Evolutionary conservation across 768 basidiomycete genomes (phyloP), one percentile per base, ranked within the genome.

Genomic region (Trametes maxima): DNA sequence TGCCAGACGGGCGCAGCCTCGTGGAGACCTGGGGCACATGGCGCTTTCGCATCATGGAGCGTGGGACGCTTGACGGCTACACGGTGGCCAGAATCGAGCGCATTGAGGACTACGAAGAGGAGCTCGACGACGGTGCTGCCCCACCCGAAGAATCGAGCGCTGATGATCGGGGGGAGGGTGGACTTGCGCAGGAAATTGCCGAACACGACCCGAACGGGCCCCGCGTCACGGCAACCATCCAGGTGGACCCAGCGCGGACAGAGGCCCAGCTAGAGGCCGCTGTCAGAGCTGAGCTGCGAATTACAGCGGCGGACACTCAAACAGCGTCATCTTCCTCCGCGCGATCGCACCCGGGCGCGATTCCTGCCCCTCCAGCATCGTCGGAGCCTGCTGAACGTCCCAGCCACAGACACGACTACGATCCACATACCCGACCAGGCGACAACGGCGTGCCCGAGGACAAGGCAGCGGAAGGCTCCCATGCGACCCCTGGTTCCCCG

Each of bases 1-100:
- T 95, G 25, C 80, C 86, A 3, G 96, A 99, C 72, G 96, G 96
- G 13, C 79, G 95, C 50, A 93, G 92, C 73, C 84, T 94, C 79
- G 89, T 91, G 74, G 79, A 94, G 82, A 82, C 92, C 5, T 77
- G 82, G 70, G 90, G 90, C 11, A 76, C 77, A 12, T 83, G 83
- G 69, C 85, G 96, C 6, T 98, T 99, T 74, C 84, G 92, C 60
- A 82, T 98, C 61, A 76, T 96, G 60, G 94, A 97, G 70, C 83
- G 88, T 45, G 92, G 90, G 2, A 82, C 80, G 37, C 73, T 93
- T 54, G 96, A 99, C 71, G 96, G 96, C 3, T 98, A 98, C 72
- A 87, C 85, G 74, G 89, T 96, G 48, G 93, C 84, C 13, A 79
- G 91, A 52, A 85, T 94, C 42, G 94, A 96, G 66, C 63, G 66